Evolutionary conservation across 129 eudicot species (phyloP).

Genomic region (Erigeron canadensis): DNA sequence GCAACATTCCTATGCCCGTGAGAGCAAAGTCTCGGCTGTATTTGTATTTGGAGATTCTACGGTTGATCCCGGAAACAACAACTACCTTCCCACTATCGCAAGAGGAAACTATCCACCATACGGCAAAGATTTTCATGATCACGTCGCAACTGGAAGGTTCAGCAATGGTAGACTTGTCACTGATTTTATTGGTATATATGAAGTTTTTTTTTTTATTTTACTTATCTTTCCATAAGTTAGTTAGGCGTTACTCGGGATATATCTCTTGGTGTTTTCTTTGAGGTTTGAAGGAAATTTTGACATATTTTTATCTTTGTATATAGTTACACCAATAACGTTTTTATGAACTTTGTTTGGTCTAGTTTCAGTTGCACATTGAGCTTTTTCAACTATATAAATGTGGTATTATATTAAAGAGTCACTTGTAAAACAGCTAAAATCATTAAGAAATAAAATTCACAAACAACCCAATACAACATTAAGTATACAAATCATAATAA

Average conservation of each 20-base stretch:
- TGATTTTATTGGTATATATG: conserved; percentile 42
- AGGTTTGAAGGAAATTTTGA: too few species aligned
- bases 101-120: conserved; percentile 61
- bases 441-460: too few species aligned
- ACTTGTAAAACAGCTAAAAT: too few species aligned
- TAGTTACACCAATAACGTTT: too few species aligned
- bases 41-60: conserved; percentile 50
- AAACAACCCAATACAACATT: too few species aligned
- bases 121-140: conserved; percentile 53
- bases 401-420: too few species aligned
- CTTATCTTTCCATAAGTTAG: neutral
- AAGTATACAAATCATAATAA: too few species aligned
- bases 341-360: too few species aligned
- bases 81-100: conserved; percentile 37
- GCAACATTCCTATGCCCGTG: neutral
- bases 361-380: too few species aligned
- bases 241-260: neutral
- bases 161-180: conserved; percentile 52
- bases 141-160: conserved; percentile 63
- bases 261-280: neutral
- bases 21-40: conserved; percentile 11
- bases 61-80: conserved; percentile 67
- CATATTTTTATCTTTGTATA: too few species aligned
- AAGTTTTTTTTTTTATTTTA: neutral
- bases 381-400: too few species aligned